Conservation (phyloP, 2,329 filamentous ascomycete genomes). For the Cytospora paraplurivora region DNA sequence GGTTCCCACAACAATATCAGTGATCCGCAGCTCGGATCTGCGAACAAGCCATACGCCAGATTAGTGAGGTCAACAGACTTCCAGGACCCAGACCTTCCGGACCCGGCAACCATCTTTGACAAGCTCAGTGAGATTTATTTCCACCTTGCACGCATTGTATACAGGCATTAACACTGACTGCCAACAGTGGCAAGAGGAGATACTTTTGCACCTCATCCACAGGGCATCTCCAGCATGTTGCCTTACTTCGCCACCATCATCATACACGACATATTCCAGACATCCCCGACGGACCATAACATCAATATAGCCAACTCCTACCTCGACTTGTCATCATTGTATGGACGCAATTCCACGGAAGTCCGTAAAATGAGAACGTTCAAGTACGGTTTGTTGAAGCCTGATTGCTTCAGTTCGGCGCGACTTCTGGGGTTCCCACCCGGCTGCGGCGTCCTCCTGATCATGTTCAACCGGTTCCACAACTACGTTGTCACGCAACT, state of each 20-base stretch:
- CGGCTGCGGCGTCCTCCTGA: conserved; percentile 66
- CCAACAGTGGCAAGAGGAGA: conserved; percentile 54
- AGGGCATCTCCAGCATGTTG: conserved; percentile 70
- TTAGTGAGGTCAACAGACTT: conserved; percentile 61
- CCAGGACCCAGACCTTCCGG: conserved; percentile 59
- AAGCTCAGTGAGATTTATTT: conserved; percentile 44
- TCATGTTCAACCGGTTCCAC: conserved; percentile 71
- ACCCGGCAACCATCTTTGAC: conserved; percentile 68
- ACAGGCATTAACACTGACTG: conserved; percentile 40
- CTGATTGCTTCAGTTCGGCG: conserved; percentile 69
- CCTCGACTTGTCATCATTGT: conserved; percentile 71
- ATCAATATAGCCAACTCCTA: conserved; percentile 72
- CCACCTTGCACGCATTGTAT: neutral
- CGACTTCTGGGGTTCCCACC: conserved; percentile 67
- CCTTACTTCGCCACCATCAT: conserved; percentile 75
- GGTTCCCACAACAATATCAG: conserved; percentile 57
- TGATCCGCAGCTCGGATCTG: conserved; percentile 64
- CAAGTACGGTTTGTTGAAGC: conserved; percentile 65
- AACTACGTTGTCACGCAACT: conserved; percentile 57
- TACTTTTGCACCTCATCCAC: conserved; percentile 57
- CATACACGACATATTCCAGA: conserved; percentile 64
- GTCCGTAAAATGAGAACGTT: conserved; percentile 32
- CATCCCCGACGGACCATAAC: conserved; percentile 62
- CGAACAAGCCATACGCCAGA: conserved; percentile 69
- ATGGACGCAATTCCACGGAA: conserved; percentile 67